Conservation (phyloP, 2,329 filamentous ascomycete species). For the Arthrinium puccinioides region DNA sequence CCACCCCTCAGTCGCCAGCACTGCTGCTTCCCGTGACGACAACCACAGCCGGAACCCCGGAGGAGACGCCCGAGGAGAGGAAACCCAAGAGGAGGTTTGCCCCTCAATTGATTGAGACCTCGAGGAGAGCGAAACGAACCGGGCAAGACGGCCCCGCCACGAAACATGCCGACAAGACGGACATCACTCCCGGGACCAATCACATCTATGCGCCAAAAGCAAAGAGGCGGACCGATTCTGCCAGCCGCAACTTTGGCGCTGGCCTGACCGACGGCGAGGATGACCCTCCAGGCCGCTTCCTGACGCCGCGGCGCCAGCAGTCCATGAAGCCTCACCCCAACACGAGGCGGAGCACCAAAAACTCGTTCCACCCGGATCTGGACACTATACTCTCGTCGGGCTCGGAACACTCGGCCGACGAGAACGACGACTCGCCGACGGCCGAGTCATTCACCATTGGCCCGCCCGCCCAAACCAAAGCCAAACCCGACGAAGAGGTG, state of each 20-base stretch:
- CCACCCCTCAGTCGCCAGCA: conserved; percentile 34
- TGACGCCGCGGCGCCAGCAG: conserved; percentile 29
- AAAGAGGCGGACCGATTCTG: conserved; percentile 25
- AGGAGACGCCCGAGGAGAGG: conserved; percentile 19
- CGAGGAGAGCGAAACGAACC: conserved; percentile 60
- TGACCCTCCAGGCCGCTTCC: conserved; percentile 23
- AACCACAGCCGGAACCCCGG: too few relatives aligned
- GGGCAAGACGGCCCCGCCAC: conserved; percentile 58
- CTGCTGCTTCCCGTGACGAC: conserved; percentile 6
- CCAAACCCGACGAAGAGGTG: conserved; percentile 5
- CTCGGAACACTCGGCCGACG: conserved; percentile 26
- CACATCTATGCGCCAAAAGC: conserved; percentile 47
- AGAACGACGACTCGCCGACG: conserved; percentile 11
- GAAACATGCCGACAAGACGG: conserved; percentile 61
- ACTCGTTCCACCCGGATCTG: conserved; percentile 32
- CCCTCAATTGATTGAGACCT: conserved; percentile 76
- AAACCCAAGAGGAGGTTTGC: conserved; percentile 51
- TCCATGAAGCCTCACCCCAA: conserved; percentile 33
- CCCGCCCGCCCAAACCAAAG: not conserved
- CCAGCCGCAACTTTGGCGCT: conserved; percentile 13
- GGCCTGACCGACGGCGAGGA: conserved; percentile 21
- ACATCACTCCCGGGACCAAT: conserved; percentile 58
- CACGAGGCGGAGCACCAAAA: conserved; percentile 29
- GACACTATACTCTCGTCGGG: conserved; percentile 36
- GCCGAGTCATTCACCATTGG: conserved; percentile 6